Percentiles rank a stretch among this genome's conserved stretches.
Conservation (phyloP, 371 early-diverging fungal species). For the Conidiobolus coronatus region DNA sequence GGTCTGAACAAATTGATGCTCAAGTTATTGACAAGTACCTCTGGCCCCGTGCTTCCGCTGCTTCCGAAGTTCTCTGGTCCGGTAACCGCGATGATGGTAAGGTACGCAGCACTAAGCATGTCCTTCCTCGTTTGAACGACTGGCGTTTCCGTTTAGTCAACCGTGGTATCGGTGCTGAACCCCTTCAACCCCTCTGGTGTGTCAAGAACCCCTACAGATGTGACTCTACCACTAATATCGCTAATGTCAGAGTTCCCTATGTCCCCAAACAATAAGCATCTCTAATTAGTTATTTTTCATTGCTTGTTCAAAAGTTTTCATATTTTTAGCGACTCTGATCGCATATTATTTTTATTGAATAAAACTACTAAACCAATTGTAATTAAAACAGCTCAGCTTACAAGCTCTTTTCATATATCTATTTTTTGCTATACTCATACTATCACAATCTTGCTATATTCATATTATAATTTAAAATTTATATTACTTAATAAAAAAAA, state of each 20-base stretch:
- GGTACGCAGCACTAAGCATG: conserved; percentile 28
- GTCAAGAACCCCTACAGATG: conserved; percentile 34
- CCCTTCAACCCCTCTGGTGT: conserved; percentile 48
- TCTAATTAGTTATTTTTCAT: neutral
- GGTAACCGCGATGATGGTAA: conserved; percentile 26
- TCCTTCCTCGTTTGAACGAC: conserved; percentile 40
- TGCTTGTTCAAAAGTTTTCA: no score
- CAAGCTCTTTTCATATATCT: no score
- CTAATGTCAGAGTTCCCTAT: neutral
- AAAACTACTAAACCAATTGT: no score
- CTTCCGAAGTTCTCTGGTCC: conserved; percentile 52
- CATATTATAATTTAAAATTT: no score
- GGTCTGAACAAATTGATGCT: conserved; percentile 50
- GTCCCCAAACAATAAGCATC: neutral
- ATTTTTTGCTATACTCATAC: no score
- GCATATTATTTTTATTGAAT: no score
- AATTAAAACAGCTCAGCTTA: no score
- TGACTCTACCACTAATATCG: conserved; percentile 9
- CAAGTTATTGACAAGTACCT: conserved; percentile 29
- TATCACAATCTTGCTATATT: no score
- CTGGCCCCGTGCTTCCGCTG: conserved; percentile 52
- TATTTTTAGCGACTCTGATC: no score
- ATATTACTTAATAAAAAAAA: no score
- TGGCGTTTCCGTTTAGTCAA: conserved; percentile 41
- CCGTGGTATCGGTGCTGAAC: conserved; percentile 40